Conservation (phyloP, 148 eudicot species). For the Diospyros kaki region DNA sequence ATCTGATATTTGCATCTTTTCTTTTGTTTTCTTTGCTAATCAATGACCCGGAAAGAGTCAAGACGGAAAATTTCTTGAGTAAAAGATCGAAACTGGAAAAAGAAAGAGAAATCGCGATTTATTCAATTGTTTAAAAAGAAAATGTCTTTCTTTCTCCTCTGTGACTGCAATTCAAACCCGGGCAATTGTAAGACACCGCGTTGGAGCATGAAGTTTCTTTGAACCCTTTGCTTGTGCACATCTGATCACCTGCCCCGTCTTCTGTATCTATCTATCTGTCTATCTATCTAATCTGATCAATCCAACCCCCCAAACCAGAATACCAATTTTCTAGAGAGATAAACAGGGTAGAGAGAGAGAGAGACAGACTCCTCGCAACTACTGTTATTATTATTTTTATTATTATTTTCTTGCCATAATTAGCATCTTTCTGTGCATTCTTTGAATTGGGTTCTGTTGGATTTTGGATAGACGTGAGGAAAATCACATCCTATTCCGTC, state of each 20-base stretch:
- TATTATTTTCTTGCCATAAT: conserved; percentile 10
- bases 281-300: too few species aligned
- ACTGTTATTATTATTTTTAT: conserved; percentile 7
- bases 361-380: conserved; percentile 1
- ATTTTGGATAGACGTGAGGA: conserved; percentile 7
- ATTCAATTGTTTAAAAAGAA: too few species aligned
- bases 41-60: too few species aligned
- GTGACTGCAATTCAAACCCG: too few species aligned
- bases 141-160: too few species aligned
- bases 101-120: too few species aligned
- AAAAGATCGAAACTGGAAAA: too few species aligned
- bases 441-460: not conserved
- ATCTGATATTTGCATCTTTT: too few species aligned
- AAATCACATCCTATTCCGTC: not conserved
- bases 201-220: not conserved
- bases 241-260: conserved; percentile 15
- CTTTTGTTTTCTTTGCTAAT: too few species aligned
- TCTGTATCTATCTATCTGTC: conserved; percentile 8
- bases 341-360: conserved; percentile 6
- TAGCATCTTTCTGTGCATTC: conserved; percentile 2
- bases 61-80: too few species aligned
- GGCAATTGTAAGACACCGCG: not conserved
- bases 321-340: conserved; percentile 14
- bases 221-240: conserved; percentile 24
- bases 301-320: not conserved